phyloP scores from a whole-genome alignment of 1,284 basidiomycete species.

The Afroboletus lepidellus region DNA sequence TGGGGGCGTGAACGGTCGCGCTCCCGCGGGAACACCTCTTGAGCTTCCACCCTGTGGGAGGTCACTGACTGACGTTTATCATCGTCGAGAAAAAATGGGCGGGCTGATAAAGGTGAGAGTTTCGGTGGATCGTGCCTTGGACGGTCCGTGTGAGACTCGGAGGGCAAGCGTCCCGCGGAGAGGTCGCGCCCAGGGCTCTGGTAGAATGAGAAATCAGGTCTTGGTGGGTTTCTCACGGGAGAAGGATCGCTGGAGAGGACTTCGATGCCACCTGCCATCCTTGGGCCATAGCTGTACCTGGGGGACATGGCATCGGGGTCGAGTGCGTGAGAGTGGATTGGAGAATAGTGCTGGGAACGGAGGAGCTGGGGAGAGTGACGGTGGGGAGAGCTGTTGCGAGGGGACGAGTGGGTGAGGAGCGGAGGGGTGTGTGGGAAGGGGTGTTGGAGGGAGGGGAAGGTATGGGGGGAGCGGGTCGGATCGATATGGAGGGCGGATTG shows the following conservation, averaged over 20 bases:
- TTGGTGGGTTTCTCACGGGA: constrained; percentile 5
- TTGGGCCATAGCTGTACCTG: constrained; percentile 20
- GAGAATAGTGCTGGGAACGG: constrained; percentile 16
- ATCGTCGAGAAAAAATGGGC: constrained; percentile 8
- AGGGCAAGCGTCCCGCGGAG: constrained; percentile 11
- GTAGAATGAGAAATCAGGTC: constrained; percentile 12
- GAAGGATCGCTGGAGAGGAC: constrained; percentile 20
- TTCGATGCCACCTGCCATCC: constrained; percentile 29
- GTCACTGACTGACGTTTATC: constrained; percentile 1
- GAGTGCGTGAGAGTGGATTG: background rate
- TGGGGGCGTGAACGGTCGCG: constrained; percentile 11
- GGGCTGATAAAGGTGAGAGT: constrained; percentile 13
- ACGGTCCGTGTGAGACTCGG: constrained; percentile 16
- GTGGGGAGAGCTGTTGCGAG: constrained; percentile 20
- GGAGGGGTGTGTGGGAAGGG: constrained; percentile 14
- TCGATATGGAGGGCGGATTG: constrained; percentile 17
- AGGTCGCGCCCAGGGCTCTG: constrained; percentile 13
- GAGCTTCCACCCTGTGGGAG: constrained; percentile 1
- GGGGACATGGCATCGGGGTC: constrained; percentile 21
- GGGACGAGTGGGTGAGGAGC: constrained; percentile 7
- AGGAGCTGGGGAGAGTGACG: constrained; percentile 23
- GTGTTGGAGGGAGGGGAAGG: constrained; percentile 11
- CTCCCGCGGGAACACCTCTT: constrained; percentile 9
- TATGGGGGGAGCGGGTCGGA: constrained; percentile 4
- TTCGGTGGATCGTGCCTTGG: constrained; percentile 10